Evolutionary conservation across 371 early-diverging fungal genomes (phyloP).

Genomic region (Mortierella sp.): DNA sequence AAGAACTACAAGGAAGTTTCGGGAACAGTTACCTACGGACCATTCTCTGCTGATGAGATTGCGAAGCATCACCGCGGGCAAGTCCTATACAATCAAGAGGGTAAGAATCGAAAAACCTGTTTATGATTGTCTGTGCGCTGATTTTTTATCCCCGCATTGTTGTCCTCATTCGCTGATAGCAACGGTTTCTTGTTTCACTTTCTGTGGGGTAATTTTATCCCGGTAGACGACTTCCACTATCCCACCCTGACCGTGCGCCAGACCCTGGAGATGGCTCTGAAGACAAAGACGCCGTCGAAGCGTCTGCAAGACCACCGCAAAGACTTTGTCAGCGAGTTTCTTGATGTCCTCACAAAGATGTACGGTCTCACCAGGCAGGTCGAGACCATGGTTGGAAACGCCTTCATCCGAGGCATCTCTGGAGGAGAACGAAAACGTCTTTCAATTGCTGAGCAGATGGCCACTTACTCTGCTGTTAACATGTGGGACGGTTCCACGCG

Average conservation of each 20-base stretch:
- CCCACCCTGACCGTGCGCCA: constrained; percentile 75
- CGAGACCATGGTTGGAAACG: constrained; percentile 87
- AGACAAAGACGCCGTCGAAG: constrained; percentile 72
- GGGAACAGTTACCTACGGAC: constrained; percentile 71
- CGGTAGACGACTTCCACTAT: constrained; percentile 72
- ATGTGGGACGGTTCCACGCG: constrained; percentile 91
- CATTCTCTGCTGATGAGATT: constrained; percentile 65
- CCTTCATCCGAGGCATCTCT: constrained; percentile 81
- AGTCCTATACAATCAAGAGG: constrained; percentile 74
- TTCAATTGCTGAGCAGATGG: constrained; percentile 88
- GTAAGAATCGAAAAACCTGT: constrained; percentile 19
- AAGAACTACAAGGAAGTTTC: constrained; percentile 63
- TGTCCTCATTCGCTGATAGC: too few species aligned
- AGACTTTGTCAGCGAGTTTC: constrained; percentile 59
- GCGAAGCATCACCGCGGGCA: constrained; percentile 66
- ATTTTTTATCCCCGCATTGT: too few species aligned
- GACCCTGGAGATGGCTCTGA: constrained; percentile 73
- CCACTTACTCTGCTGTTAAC: constrained; percentile 76
- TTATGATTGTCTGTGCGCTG: constrained; percentile 3
- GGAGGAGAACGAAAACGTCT: constrained; percentile 93
- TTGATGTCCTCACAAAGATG: constrained; percentile 72
- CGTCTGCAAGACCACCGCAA: constrained; percentile 58
- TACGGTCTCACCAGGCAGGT: constrained; percentile 79
- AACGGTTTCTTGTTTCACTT: too few species aligned
- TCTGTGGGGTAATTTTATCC: not conserved